A percentile compares a stretch with the other conserved stretches of the same genome.
These are phyloP conservation scores for Ogataea ramenticola DNA, from an alignment of 805 yeast species.

Conservation along the genomic window DNA sequence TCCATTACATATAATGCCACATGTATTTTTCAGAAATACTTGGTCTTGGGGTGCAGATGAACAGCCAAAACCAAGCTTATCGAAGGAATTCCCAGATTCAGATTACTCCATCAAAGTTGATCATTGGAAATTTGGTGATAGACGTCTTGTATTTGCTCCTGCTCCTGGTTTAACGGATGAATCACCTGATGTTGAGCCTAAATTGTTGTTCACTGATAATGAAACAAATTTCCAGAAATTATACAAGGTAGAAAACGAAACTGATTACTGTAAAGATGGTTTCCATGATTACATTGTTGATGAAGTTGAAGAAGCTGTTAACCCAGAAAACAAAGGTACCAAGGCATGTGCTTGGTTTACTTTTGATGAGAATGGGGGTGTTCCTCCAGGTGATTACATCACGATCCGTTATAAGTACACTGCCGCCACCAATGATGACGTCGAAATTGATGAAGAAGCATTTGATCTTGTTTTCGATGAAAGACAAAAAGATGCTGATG, in stretches of 20 bases:
- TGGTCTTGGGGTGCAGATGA: conserved; percentile 80
- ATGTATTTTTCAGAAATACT: conserved; percentile 75
- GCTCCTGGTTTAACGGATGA: conserved; percentile 66
- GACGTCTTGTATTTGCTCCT: conserved; percentile 68
- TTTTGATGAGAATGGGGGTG: conserved; percentile 69
- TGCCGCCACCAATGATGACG: conserved; percentile 23
- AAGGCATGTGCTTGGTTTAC: conserved; percentile 80
- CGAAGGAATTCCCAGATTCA: conserved; percentile 29
- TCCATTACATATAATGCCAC: conserved; percentile 85
- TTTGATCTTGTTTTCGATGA: conserved; percentile 63
- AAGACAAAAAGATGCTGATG: conserved; percentile 85
- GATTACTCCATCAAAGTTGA: conserved; percentile 48
- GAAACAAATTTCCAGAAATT: conserved; percentile 71
- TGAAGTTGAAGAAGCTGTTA: conserved; percentile 50
- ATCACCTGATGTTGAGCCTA: conserved; percentile 65
- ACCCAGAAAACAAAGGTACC: conserved; percentile 69
- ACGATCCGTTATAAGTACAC: conserved; percentile 70
- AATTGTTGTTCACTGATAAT: conserved; percentile 78
- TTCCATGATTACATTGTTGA: conserved; percentile 78
- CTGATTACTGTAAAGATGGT: conserved; percentile 74
- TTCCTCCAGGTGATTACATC: conserved; percentile 83
- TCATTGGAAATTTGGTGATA: conserved; percentile 63
- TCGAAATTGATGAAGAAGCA: conserved; percentile 58
- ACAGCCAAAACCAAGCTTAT: conserved; percentile 42
- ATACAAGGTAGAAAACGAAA: conserved; percentile 54